phyloP scores from a whole-genome alignment of 1,139 yeast species.

The Maudiozyma humilis region DNA sequence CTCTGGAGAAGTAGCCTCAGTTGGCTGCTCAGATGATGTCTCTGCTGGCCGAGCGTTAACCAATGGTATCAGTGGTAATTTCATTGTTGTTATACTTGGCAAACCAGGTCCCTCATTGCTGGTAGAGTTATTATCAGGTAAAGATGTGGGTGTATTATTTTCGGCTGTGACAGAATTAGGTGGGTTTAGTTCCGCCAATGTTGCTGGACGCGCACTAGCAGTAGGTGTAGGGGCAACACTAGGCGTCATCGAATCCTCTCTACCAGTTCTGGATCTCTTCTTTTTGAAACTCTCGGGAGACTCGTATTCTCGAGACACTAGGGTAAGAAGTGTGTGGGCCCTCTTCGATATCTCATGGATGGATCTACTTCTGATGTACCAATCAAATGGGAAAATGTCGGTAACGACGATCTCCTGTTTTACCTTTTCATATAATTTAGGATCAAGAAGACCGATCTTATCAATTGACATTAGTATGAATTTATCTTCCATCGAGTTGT shows the following conservation, averaged over 20 bases:
- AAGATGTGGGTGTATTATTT: not conserved
- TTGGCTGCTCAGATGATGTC: not conserved
- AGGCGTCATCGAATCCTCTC: slow-evolving; percentile 10
- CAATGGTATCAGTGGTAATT: not conserved
- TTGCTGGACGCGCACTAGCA: not conserved
- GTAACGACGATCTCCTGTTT: slow-evolving; percentile 67
- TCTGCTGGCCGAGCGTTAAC: not conserved
- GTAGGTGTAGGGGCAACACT: slow-evolving; percentile 1
- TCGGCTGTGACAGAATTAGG: too few species aligned
- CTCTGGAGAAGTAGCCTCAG: not conserved
- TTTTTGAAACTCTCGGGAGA: slow-evolving; percentile 41
- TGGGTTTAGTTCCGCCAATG: not conserved
- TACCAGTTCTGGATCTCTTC: slow-evolving; percentile 12
- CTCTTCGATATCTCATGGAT: slow-evolving; percentile 79
- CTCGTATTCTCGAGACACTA: slow-evolving; percentile 73
- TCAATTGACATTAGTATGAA: slow-evolving; percentile 66
- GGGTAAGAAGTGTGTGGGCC: slow-evolving; percentile 66
- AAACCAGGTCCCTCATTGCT: too few species aligned
- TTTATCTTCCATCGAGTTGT: slow-evolving; percentile 80
- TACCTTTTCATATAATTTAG: slow-evolving; percentile 63
- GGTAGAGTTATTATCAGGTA: too few species aligned
- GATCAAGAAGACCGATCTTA: slow-evolving; percentile 67
- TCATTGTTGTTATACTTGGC: too few species aligned
- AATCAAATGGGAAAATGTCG: slow-evolving; percentile 77
- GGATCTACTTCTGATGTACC: slow-evolving; percentile 81